These are phyloP conservation scores for Saccharum spontaneum DNA, from an alignment of 176 grass and related monocot species.

Conservation along the genomic window DNA sequence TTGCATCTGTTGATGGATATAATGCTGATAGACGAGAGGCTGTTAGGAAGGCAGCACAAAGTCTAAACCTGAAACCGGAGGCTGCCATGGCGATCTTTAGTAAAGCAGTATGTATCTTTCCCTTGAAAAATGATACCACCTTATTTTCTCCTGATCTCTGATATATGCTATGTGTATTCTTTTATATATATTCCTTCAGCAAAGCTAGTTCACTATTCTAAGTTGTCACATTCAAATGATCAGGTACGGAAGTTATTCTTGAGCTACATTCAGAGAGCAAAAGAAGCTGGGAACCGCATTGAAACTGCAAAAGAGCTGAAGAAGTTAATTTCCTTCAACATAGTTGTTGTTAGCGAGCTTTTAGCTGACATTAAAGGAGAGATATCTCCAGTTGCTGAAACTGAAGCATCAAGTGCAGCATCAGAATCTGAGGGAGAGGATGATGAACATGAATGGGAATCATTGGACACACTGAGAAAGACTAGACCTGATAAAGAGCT, in stretches of 20 bases:
- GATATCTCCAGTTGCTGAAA: constrained; percentile 39
- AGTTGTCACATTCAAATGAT: constrained; percentile 31
- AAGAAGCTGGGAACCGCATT: constrained; percentile 68
- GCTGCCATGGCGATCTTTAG: constrained; percentile 86
- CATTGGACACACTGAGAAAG: constrained; percentile 70
- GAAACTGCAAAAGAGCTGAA: constrained; percentile 93
- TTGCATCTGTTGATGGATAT: constrained; percentile 87
- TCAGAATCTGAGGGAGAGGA: constrained; percentile 51
- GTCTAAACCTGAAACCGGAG: constrained; percentile 78
- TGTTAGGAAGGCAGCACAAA: constrained; percentile 85
- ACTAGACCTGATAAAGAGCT: constrained; percentile 59
- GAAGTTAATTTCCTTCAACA: constrained; percentile 88
- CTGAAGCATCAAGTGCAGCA: constrained; percentile 42
- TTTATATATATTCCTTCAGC: constrained; percentile 5
- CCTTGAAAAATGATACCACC: neutral
- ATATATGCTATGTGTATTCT: neutral
- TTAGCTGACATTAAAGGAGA: constrained; percentile 91
- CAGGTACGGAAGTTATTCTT: constrained; percentile 82
- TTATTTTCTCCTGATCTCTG: constrained; percentile 25
- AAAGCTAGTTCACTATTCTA: constrained; percentile 18
- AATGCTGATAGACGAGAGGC: constrained; percentile 59
- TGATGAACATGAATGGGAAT: constrained; percentile 71
- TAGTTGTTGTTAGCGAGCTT: constrained; percentile 75
- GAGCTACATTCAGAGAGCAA: constrained; percentile 76
- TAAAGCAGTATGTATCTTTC: constrained; percentile 71